Evolutionary conservation across 129 eudicot species (phyloP).

Genomic region (Ambrosia trifida): DNA sequence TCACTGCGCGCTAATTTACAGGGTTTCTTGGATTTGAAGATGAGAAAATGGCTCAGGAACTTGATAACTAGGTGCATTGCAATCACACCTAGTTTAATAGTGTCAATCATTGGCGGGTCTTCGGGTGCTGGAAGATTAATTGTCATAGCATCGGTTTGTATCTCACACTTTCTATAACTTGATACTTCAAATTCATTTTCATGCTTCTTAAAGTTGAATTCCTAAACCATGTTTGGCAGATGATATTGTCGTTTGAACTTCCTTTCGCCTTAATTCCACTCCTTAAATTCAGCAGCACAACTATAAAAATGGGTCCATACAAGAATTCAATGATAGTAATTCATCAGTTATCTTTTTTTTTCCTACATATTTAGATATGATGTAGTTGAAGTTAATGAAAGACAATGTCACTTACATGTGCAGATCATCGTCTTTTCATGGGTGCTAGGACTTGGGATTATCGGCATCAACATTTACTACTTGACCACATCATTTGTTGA

Average conservation of each 20-base stretch:
- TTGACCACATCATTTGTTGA: constrained; percentile 62
- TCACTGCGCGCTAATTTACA: constrained; percentile 6
- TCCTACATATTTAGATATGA: not conserved
- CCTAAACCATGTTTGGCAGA: constrained; percentile 39
- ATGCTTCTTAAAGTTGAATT: constrained; percentile 1
- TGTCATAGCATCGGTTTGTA: constrained; percentile 71
- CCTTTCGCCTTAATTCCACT: constrained; percentile 88
- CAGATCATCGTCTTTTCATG: constrained; percentile 74
- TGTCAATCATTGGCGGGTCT: constrained; percentile 73
- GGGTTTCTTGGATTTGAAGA: constrained; percentile 84
- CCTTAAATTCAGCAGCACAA: constrained; percentile 72
- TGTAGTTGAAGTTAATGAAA: not conserved
- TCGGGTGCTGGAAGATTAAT: constrained; percentile 75
- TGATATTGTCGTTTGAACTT: constrained; percentile 81
- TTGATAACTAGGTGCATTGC: constrained; percentile 74
- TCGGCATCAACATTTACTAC: constrained; percentile 84
- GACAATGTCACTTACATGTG: not conserved
- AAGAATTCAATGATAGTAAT: constrained; percentile 60
- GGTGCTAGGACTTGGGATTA: constrained; percentile 75
- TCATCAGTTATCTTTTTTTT: not conserved
- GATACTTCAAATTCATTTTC: constrained; percentile 5
- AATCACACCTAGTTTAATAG: constrained; percentile 70
- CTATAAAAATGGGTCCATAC: constrained; percentile 79
- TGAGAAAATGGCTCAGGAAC: constrained; percentile 74
- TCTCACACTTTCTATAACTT: not conserved